These are phyloP conservation scores for Fusarium dlaminii DNA, from an alignment of 2,329 filamentous ascomycete genomes.

Conservation along the genomic window DNA sequence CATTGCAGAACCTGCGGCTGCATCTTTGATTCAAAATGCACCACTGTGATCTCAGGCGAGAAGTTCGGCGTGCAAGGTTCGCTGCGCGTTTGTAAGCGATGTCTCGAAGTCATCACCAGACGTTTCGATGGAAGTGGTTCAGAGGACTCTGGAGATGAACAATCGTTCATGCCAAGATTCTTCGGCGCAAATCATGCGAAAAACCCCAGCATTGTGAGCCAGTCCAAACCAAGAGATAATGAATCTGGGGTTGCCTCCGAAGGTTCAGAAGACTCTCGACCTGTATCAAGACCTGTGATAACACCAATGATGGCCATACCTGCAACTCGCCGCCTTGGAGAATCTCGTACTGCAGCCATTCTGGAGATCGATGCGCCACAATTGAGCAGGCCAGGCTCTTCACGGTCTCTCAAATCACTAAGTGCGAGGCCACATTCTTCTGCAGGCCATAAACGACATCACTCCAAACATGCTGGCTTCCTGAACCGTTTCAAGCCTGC, in stretches of 20 bases:
- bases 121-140: slow-evolving; percentile 88
- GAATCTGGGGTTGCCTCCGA: slow-evolving; percentile 54
- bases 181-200: slow-evolving; percentile 65
- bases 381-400: slow-evolving; percentile 90
- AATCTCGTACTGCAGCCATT: slow-evolving; percentile 85
- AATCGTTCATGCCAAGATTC: slow-evolving; percentile 72
- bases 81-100: slow-evolving; percentile 91
- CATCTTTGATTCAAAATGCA: slow-evolving; percentile 98
- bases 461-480: slow-evolving; percentile 83
- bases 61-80: slow-evolving; percentile 87
- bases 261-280: slow-evolving; percentile 59
- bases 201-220: slow-evolving; percentile 44
- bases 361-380: slow-evolving; percentile 89
- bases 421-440: slow-evolving; percentile 79
- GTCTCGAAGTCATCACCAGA: slow-evolving; percentile 88
- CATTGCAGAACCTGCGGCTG: slow-evolving; percentile 97
- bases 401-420: slow-evolving; percentile 83
- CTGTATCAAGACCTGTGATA: slow-evolving; percentile 65
- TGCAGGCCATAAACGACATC: slow-evolving; percentile 80
- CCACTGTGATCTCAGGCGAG: slow-evolving; percentile 85
- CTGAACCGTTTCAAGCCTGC: slow-evolving; percentile 77
- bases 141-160: slow-evolving; percentile 86
- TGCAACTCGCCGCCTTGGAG: slow-evolving; percentile 71
- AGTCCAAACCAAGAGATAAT: slow-evolving; percentile 51
- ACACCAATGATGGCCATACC: slow-evolving; percentile 78